A percentile compares a stretch with the other conserved stretches of the same genome.
These are phyloP conservation scores for Alloteropsis semialata DNA, from an alignment of 176 grass and related monocot species.

Conservation along the genomic window DNA sequence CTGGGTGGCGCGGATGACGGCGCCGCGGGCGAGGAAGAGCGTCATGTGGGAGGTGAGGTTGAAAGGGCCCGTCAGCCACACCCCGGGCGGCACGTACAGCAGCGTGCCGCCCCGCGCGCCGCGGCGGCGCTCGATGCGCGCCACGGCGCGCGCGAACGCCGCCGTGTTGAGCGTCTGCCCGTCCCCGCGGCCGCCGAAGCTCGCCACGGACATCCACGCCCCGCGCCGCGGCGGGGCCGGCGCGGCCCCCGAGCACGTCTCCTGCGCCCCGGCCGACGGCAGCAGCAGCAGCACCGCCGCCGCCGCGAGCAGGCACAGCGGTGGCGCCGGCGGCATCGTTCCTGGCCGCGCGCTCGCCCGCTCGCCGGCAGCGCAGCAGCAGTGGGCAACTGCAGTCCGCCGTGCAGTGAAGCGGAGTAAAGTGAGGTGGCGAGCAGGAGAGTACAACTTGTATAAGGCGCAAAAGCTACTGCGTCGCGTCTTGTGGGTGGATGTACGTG, in stretches of 20 bases:
- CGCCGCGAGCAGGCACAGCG: not conserved
- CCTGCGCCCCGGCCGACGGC: constrained; percentile 14
- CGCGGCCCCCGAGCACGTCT: constrained; percentile 39
- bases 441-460: not conserved
- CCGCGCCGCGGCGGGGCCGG: constrained; percentile 35
- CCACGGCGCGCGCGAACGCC: constrained; percentile 53
- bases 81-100: constrained; percentile 70
- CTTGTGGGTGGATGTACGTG: constrained; percentile 11
- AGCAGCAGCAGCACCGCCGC: not conserved
- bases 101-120: constrained; percentile 43
- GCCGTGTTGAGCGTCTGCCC: constrained; percentile 53
- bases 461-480: not conserved
- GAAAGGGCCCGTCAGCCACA: constrained; percentile 71
- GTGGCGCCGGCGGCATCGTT: not conserved
- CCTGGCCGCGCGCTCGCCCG: not conserved
- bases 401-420: not conserved
- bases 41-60: constrained; percentile 83
- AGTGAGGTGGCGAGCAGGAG: not conserved
- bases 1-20: constrained; percentile 62
- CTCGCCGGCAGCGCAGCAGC: not conserved
- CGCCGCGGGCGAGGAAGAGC: constrained; percentile 66
- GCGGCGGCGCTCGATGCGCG: constrained; percentile 44
- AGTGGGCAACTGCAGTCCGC: not conserved
- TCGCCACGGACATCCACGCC: constrained; percentile 58
- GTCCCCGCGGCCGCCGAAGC: constrained; percentile 53